Evolutionary conservation across 2,329 filamentous ascomycete species (phyloP).

Genomic region (Lachnellula arida): DNA sequence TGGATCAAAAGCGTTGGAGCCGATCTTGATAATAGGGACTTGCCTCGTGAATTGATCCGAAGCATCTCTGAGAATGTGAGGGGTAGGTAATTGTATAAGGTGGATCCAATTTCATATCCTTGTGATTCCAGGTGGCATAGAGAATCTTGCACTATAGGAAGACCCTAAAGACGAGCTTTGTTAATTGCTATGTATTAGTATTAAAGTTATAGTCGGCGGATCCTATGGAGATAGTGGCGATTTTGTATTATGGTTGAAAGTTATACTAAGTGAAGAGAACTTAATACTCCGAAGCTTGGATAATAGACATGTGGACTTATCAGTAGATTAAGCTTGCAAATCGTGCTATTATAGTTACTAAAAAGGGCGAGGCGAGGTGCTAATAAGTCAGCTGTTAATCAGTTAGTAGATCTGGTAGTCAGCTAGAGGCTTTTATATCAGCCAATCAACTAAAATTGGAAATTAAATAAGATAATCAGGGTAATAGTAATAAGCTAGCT

Average conservation of each 20-base stretch:
- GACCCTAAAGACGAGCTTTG: not conserved
- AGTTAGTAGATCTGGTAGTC: not conserved
- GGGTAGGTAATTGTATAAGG: not conserved
- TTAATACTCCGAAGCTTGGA: not conserved
- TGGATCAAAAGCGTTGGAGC: not conserved
- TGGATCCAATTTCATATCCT: not conserved
- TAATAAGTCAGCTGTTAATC: not conserved
- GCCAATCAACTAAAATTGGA: not conserved
- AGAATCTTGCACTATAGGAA: not conserved
- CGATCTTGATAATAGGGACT: not conserved
- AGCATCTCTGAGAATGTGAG: not conserved
- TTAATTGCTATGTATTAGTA: not conserved
- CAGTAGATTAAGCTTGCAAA: not conserved
- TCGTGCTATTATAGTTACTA: not conserved
- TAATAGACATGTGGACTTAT: not conserved
- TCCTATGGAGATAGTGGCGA: not conserved
- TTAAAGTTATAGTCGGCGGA: not conserved
- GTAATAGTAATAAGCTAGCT: too few species aligned
- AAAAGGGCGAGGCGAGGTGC: not conserved
- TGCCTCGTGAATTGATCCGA: not conserved
- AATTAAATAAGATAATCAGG: too few species aligned
- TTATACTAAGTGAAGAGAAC: not conserved
- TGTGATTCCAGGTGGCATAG: not conserved
- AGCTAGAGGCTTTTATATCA: not conserved
- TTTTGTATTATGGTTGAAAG: not conserved